Evolutionary conservation across 768 basidiomycete genomes (phyloP).

Genomic region (Tulasnella sp.): DNA sequence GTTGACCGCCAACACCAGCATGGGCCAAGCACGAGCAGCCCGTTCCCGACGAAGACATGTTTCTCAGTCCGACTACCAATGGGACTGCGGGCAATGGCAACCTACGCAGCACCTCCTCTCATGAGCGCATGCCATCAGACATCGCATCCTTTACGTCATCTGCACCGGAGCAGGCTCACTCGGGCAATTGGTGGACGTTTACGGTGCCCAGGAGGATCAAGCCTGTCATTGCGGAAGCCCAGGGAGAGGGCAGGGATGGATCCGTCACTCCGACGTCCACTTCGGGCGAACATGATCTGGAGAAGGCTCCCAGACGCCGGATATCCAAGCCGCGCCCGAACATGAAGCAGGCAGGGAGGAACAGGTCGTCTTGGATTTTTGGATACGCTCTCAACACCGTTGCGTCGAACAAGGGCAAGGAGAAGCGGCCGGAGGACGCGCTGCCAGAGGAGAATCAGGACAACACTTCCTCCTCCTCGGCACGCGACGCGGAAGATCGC

Average conservation of each 20-base stretch:
- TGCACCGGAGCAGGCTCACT: conserved; percentile 36
- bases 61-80: conserved; percentile 35
- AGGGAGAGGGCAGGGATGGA: neutral
- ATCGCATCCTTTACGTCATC: conserved; percentile 42
- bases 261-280: neutral
- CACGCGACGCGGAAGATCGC: conserved; percentile 31
- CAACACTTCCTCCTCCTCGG: neutral
- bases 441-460: conserved; percentile 4
- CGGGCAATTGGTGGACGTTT: conserved; percentile 29
- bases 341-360: conserved; percentile 7
- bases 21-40: conserved; percentile 84
- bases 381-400: conserved; percentile 18
- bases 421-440: conserved; percentile 24
- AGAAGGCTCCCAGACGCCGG: conserved; percentile 11
- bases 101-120: conserved; percentile 43
- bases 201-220: conserved; percentile 13
- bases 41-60: conserved; percentile 53
- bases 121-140: conserved; percentile 49
- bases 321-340: neutral
- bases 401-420: conserved; percentile 3
- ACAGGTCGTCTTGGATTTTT: conserved; percentile 20
- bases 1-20: conserved; percentile 44
- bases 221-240: neutral
- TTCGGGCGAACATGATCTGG: conserved; percentile 10
- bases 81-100: conserved; percentile 30